Base-by-base conservation (phyloP, 495 filamentous ascomycete genomes). In the Mytilinidion resinicola region DNA sequence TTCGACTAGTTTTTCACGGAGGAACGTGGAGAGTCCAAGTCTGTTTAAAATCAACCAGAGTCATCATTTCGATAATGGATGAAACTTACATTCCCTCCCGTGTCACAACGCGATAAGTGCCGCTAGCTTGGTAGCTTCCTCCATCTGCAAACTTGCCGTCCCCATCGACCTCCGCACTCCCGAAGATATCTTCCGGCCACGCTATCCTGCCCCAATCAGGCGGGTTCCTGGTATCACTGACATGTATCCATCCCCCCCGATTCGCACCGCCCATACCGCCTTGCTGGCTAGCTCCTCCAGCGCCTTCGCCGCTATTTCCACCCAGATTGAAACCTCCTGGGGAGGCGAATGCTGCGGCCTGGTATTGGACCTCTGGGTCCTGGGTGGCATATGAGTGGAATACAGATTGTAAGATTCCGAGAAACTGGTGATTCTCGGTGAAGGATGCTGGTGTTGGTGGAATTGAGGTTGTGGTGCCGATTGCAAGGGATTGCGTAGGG, bases 121-220 rank as follows among this genome's bases (percentile, higher is more conserved):
- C 82, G 61, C 82, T 86, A 25, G 73, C 63, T 71, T 88, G 80
- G 65, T 81, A 88, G 35, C 77, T 80, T 38, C 83, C 83, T 58
- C 76, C 68, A 0, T 71, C 76, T 15, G 73, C 82, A 66, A 96
- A 88, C n/a, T 80, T 73, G 1, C 92, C 92, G 17, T 79, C 61
- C 3, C 78, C 81, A 76, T 95, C 85, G 9, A 96, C 88, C 68
- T 93, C 86, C 48, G 96, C 77, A 66, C 91, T 96, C 35, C 92
- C 92, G 66, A 97, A 85, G 56, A 97, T 97, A 74, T 97, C 90
- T 72, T 95, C 91, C 0, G 87, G 84, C 80, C 87, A 73, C 46
- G 92, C 88, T 65, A 96, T 95, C 51, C 93, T 72, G 0, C 93
- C 93, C 76, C 81, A 98, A 61, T 96, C 91, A 8, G 91, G 91